These are phyloP conservation scores for Viola odorata DNA, from an alignment of 345 rosid genomes.

Conservation along the genomic window DNA sequence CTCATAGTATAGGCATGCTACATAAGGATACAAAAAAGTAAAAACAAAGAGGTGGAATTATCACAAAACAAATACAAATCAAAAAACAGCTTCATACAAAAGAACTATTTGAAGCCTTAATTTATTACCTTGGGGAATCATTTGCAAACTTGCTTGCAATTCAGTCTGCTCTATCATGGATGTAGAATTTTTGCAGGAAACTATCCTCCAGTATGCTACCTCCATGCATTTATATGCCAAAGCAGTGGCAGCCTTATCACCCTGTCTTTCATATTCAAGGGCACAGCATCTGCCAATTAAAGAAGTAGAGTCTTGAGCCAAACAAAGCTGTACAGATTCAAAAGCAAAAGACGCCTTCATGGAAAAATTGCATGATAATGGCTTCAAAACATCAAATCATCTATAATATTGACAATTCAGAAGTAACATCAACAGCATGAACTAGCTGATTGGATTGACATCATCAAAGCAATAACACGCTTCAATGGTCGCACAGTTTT, in stretches of 20 bases:
- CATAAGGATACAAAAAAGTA: background rate
- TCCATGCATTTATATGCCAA: slow-evolving; percentile 86
- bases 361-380: too few relatives aligned
- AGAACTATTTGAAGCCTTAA: background rate
- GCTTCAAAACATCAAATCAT: too few relatives aligned
- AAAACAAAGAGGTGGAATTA: background rate
- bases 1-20: too few relatives aligned
- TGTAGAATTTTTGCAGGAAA: slow-evolving; percentile 40
- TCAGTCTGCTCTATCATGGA: slow-evolving; percentile 44
- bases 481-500: too few relatives aligned
- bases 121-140: slow-evolving; percentile 52
- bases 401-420: too few relatives aligned
- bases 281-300: slow-evolving; percentile 57
- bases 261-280: slow-evolving; percentile 48
- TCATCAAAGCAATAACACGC: too few relatives aligned
- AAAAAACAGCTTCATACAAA: background rate
- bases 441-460: too few relatives aligned
- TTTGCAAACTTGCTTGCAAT: slow-evolving; percentile 45
- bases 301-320: slow-evolving; percentile 15
- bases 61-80: background rate
- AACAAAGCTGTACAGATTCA: background rate
- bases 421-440: too few relatives aligned
- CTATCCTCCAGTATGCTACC: slow-evolving; percentile 65
- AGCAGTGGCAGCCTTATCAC: slow-evolving; percentile 71
- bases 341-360: too few relatives aligned